Conservation (phyloP, 2,329 filamentous ascomycete species). For the Aspergillus ochraceus region DNA sequence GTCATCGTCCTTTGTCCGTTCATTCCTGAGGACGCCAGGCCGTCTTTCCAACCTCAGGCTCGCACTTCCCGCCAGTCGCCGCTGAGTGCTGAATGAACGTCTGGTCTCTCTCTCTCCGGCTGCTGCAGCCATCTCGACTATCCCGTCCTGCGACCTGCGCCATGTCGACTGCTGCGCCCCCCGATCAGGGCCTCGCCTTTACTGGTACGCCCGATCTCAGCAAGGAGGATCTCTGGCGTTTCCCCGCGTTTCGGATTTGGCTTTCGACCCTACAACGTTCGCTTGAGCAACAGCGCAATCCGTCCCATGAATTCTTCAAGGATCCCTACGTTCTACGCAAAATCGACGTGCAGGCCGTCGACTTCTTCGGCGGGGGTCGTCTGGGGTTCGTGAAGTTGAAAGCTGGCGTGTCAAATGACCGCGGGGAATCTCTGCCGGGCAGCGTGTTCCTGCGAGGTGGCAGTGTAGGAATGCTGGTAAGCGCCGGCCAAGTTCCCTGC, state of each 20-base stretch:
- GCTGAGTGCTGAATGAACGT: neutral
- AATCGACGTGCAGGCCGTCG: constrained; percentile 56
- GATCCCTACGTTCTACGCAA: constrained; percentile 52
- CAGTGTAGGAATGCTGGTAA: constrained; percentile 58
- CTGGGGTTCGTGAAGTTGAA: constrained; percentile 60
- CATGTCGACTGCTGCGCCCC: neutral
- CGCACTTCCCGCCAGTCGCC: too few species aligned
- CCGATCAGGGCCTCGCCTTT: constrained; percentile 1
- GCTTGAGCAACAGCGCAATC: constrained; percentile 46
- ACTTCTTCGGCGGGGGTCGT: constrained; percentile 51
- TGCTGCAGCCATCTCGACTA: neutral
- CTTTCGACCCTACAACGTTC: constrained; percentile 51
- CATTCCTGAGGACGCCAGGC: neutral
- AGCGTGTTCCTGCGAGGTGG: constrained; percentile 60
- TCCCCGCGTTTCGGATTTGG: constrained; percentile 59
- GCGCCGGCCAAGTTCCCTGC: constrained; percentile 12
- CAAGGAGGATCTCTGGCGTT: constrained; percentile 47
- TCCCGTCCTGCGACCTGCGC: neutral
- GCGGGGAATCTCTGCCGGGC: constrained; percentile 54
- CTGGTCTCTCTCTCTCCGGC: neutral
- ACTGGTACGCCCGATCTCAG: constrained; percentile 43
- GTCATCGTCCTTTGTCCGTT: neutral
- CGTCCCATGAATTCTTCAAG: constrained; percentile 52
- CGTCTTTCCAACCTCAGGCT: neutral
- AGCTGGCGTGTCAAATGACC: constrained; percentile 53